Base-by-base conservation (phyloP, 805 yeast species). In the Starmerella bombicola region DNA sequence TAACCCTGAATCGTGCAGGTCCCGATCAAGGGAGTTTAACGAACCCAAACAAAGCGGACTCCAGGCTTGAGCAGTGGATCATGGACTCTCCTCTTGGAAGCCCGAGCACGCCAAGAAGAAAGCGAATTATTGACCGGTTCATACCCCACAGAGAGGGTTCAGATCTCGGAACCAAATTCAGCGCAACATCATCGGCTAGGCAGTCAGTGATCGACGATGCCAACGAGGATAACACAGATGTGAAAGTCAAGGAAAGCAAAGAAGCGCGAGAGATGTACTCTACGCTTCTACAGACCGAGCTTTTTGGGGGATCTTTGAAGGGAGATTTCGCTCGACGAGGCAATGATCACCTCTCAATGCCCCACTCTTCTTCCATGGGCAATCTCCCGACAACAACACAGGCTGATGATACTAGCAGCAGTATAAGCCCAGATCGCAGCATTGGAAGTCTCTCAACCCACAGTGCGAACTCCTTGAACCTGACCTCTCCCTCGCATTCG, bases 81-180 rank as follows among this genome's bases (percentile, higher is more conserved):
- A 35, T 35, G 32, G 30, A 35, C 17, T 24, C 10, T 28, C 41
- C 38, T 4, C 5, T 30, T 10, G 40, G 31, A 15, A 30, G 37
- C 8, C 56, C 56, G 16, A 24, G 45, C n/a, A 51, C 54, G 19
- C 56, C 56, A 8, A 36, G 43, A 17, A 41, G 45, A 24, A 42
- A 41, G 35, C 42, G 53, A 17, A 36, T 43, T 8, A 35, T 42
- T 1, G 98, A 86, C 59, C 65, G 97, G 41, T 84, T 76, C 58
- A 82, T 91, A 21, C 98, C 98, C 4, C 76, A 73, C 45, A 63
- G 98, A 36, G 76, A 82, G 1, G 95, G 94, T 1, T 72, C 84
- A 20, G 93, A 84, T 53, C 64, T 88, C 13, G 91, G 83, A 54
- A 84, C 95, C 0, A 95, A 95, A 6, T 79, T 76, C 57, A 71